Percentiles rank a stretch among this genome's conserved stretches.
Conservation (phyloP, 352 stramenopile species). For the Phytophthora rubi region DNA sequence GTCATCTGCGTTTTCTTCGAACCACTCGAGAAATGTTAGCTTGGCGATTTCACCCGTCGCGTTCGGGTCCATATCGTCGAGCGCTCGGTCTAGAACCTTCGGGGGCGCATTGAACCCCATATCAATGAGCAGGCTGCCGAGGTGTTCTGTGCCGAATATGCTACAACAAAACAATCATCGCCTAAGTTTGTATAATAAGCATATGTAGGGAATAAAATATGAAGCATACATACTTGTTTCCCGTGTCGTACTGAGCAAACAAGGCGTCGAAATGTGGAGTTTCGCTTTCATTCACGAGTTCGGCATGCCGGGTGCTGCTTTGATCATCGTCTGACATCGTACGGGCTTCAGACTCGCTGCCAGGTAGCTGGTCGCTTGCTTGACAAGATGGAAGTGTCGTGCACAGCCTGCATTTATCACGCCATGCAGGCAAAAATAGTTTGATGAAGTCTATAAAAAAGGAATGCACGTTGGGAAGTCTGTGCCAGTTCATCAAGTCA, state of each 20-base stretch:
- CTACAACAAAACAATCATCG: slow-evolving; percentile 18
- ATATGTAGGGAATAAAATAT: background rate
- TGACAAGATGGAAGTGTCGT: slow-evolving; percentile 12
- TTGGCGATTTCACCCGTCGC: slow-evolving; percentile 73
- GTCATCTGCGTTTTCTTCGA: slow-evolving; percentile 69
- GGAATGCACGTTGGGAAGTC: no score
- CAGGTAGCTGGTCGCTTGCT: background rate
- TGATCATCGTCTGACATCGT: slow-evolving; percentile 41
- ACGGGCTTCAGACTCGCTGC: background rate
- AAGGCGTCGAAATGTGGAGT: slow-evolving; percentile 71
- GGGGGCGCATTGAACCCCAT: slow-evolving; percentile 74
- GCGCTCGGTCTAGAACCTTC: slow-evolving; percentile 53
- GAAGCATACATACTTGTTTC: slow-evolving; percentile 35
- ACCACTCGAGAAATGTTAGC: slow-evolving; percentile 76
- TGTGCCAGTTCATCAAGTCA: no score
- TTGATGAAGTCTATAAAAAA: no score
- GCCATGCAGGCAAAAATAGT: slow-evolving; percentile 7
- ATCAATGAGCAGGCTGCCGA: slow-evolving; percentile 65
- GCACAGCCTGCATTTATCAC: background rate
- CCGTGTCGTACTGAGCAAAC: slow-evolving; percentile 57
- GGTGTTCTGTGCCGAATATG: slow-evolving; percentile 62
- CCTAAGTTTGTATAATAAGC: background rate
- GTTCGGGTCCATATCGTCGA: slow-evolving; percentile 78
- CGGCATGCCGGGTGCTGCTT: slow-evolving; percentile 33
- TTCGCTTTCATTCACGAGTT: slow-evolving; percentile 48